Evolutionary conservation across 805 yeast species (phyloP).

Genomic region (Wickerhamiella sorbophila): DNA sequence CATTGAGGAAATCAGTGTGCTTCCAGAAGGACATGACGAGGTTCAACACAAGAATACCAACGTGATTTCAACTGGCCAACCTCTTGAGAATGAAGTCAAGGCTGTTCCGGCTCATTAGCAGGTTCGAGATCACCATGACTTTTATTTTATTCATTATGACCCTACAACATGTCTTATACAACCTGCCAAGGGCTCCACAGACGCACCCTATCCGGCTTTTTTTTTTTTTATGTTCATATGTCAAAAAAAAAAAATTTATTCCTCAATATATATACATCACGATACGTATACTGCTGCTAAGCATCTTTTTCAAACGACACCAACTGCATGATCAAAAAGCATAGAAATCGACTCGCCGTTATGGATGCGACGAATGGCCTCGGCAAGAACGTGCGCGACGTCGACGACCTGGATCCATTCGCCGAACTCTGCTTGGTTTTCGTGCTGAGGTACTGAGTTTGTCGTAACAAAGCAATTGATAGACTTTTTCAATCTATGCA

Average conservation of each 20-base stretch:
- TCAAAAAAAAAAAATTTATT: too few relatives aligned
- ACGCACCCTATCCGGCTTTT: too few relatives aligned
- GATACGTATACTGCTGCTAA: not conserved
- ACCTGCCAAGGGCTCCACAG: too few relatives aligned
- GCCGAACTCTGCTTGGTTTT: conserved; percentile 38
- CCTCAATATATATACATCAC: not conserved
- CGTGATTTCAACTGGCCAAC: not conserved
- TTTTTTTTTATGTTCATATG: not conserved
- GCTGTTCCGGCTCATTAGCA: not conserved
- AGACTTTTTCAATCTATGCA: conserved; percentile 49
- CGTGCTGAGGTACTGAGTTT: conserved; percentile 77
- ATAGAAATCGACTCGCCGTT: conserved; percentile 93
- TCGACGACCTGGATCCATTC: conserved; percentile 68
- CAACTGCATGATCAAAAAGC: conserved; percentile 63
- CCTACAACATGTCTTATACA: not conserved
- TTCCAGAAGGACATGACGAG: conserved; percentile 6
- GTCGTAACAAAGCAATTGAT: conserved; percentile 82
- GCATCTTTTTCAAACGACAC: conserved; percentile 1
- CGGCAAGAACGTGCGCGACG: conserved; percentile 78
- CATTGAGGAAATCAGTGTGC: conserved; percentile 29
- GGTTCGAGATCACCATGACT: not conserved
- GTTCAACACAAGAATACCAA: not conserved
- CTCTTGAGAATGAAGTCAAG: not conserved
- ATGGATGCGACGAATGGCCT: conserved; percentile 88
- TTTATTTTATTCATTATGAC: not conserved